Conservation (phyloP, 2,329 filamentous ascomycete genomes). For the Colletotrichum musae region DNA sequence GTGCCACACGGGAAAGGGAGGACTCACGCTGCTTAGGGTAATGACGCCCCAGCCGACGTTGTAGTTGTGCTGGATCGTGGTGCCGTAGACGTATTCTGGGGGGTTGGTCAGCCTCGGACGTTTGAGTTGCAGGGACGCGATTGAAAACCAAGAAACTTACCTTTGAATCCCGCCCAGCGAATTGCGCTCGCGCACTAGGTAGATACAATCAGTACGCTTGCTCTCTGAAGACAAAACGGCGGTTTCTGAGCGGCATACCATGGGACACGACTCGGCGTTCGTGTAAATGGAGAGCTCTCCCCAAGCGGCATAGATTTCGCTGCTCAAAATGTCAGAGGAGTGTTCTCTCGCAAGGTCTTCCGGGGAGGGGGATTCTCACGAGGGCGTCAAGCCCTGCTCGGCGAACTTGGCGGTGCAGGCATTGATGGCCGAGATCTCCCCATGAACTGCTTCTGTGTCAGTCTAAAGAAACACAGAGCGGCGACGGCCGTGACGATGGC, state of each 20-base stretch:
- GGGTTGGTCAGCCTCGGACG: not conserved
- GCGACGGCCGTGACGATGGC: too few relatives aligned
- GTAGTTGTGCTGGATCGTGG: conserved; percentile 61
- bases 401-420: conserved; percentile 32
- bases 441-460: conserved; percentile 11
- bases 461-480: not conserved
- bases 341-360: rapidly evolving
- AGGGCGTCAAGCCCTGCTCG: conserved; percentile 29
- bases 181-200: conserved; percentile 65
- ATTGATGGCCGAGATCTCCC: conserved; percentile 38
- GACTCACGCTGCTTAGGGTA: conserved; percentile 33
- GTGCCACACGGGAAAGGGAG: rapidly evolving
- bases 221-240: too few relatives aligned
- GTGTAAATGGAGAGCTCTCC: conserved; percentile 65
- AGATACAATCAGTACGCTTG: too few relatives aligned
- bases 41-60: conserved; percentile 30
- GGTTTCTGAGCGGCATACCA: conserved; percentile 47
- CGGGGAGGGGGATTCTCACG: not conserved
- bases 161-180: conserved; percentile 66
- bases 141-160: not conserved
- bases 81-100: conserved; percentile 67
- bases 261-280: conserved; percentile 70
- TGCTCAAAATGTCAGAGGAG: not conserved
- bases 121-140: too few relatives aligned
- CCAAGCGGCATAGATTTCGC: conserved; percentile 60